phyloP scores from a whole-genome alignment of 2,329 filamentous ascomycete species.

The Tolypocladium ophioglossoides region DNA sequence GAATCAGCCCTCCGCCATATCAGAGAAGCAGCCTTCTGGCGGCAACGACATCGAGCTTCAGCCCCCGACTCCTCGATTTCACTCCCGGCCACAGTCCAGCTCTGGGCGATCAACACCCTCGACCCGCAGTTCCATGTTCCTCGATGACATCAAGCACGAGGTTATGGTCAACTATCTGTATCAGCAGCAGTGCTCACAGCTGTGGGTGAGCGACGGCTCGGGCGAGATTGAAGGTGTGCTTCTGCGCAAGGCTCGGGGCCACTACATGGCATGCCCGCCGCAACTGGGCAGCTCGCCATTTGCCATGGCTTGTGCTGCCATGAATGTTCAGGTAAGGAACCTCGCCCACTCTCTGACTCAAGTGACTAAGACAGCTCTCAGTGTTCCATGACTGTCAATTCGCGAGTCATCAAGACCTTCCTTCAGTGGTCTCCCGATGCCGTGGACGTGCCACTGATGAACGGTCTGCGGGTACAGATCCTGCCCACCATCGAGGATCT shows the following conservation, averaged over 20 bases:
- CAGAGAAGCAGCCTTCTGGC: slow-evolving; percentile 26
- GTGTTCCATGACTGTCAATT: slow-evolving; percentile 75
- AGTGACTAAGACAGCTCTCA: slow-evolving; percentile 16
- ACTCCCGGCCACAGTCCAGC: slow-evolving; percentile 24
- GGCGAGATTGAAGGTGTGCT: slow-evolving; percentile 64
- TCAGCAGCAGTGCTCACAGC: slow-evolving; percentile 64
- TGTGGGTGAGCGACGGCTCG: slow-evolving; percentile 63
- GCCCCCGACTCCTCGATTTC: slow-evolving; percentile 29
- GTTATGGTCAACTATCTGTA: slow-evolving; percentile 79
- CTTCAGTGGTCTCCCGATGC: slow-evolving; percentile 63
- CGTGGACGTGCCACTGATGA: slow-evolving; percentile 64
- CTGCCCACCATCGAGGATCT: slow-evolving; percentile 62
- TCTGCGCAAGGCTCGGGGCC: slow-evolving; percentile 54
- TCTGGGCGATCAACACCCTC: slow-evolving; percentile 33
- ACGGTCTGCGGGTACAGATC: slow-evolving; percentile 68
- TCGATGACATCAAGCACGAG: slow-evolving; percentile 69
- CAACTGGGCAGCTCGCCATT: slow-evolving; percentile 52
- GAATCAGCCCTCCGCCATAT: slow-evolving; percentile 15
- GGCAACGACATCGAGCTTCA: slow-evolving; percentile 37
- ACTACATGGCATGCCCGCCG: slow-evolving; percentile 65
- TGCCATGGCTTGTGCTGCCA: slow-evolving; percentile 51
- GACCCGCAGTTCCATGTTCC: slow-evolving; percentile 39
- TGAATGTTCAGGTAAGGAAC: slow-evolving; percentile 56
- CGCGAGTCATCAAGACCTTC: slow-evolving; percentile 68
- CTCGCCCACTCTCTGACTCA: background rate